Evolutionary conservation across 2,329 filamentous ascomycete species (phyloP).

Genomic region (Aureobasidium melanogenum): DNA sequence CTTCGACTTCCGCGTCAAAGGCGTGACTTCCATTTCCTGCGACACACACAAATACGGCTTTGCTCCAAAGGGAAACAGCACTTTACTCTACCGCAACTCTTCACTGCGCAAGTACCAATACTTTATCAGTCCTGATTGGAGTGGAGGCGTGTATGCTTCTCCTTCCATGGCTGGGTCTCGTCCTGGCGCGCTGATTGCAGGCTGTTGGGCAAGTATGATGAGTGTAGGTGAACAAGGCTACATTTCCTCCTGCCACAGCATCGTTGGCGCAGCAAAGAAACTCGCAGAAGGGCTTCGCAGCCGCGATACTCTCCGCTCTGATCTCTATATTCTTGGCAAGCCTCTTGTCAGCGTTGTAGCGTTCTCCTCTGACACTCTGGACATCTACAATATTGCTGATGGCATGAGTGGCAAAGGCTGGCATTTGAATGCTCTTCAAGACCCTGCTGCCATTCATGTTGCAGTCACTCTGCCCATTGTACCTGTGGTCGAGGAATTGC

Average conservation of each 20-base stretch:
- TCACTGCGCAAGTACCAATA: constrained; percentile 83
- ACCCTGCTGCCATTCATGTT: constrained; percentile 84
- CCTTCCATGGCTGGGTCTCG: constrained; percentile 86
- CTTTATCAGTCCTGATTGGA: constrained; percentile 92
- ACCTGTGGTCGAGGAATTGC: constrained; percentile 69
- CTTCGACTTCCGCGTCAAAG: constrained; percentile 90
- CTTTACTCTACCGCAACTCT: constrained; percentile 77
- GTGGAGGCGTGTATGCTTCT: constrained; percentile 89
- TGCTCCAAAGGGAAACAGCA: constrained; percentile 94
- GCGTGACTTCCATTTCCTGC: constrained; percentile 90
- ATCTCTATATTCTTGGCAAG: constrained; percentile 72
- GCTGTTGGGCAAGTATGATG: constrained; percentile 92
- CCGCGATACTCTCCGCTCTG: constrained; percentile 57
- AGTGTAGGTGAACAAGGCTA: constrained; percentile 81
- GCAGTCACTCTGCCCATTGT: constrained; percentile 85
- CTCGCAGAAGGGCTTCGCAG: constrained; percentile 66
- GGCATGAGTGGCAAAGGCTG: constrained; percentile 76
- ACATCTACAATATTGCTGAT: constrained; percentile 92
- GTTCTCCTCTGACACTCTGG: constrained; percentile 72
- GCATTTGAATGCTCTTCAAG: constrained; percentile 93
- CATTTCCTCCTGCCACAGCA: constrained; percentile 74
- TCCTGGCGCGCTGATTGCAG: constrained; percentile 87
- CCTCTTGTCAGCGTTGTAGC: constrained; percentile 87
- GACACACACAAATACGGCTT: constrained; percentile 99
- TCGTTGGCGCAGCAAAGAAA: constrained; percentile 78